phyloP scores from a whole-genome alignment of 768 basidiomycete genomes.

The Amanita rimosa region DNA sequence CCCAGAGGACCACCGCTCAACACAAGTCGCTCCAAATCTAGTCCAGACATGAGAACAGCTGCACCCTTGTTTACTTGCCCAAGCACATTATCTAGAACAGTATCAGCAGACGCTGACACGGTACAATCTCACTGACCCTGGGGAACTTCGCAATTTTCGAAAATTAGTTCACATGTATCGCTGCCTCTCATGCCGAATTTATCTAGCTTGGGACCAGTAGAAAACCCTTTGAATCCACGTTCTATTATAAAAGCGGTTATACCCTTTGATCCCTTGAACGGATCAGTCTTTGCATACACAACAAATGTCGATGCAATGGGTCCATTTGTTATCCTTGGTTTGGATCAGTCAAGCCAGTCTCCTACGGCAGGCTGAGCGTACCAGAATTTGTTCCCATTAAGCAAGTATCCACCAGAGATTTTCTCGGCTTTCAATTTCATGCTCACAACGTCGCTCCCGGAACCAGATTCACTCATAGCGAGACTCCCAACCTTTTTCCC shows the following conservation, averaged over 20 bases:
- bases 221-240: constrained; percentile 73
- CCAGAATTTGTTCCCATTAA: constrained; percentile 96
- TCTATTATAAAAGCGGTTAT: constrained; percentile 91
- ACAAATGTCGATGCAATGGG: constrained; percentile 85
- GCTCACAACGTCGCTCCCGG: constrained; percentile 92
- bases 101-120: constrained; percentile 4
- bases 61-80: constrained; percentile 74
- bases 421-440: constrained; percentile 82
- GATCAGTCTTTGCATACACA: constrained; percentile 85
- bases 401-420: constrained; percentile 58
- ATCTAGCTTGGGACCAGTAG: constrained; percentile 83
- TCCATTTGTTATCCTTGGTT: constrained; percentile 84
- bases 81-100: constrained; percentile 65
- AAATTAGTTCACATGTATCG: constrained; percentile 89
- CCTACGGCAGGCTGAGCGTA: constrained; percentile 20
- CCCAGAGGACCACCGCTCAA: constrained; percentile 89
- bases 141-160: constrained; percentile 84
- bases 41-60: constrained; percentile 85
- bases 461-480: constrained; percentile 90
- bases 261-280: constrained; percentile 69
- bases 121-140: constrained; percentile 41
- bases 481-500: constrained; percentile 82
- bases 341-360: constrained; percentile 2
- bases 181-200: constrained; percentile 97
- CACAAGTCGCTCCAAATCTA: constrained; percentile 88